Base-by-base conservation (phyloP, 164 flowering plant species). In the Pachysandra terminalis region DNA sequence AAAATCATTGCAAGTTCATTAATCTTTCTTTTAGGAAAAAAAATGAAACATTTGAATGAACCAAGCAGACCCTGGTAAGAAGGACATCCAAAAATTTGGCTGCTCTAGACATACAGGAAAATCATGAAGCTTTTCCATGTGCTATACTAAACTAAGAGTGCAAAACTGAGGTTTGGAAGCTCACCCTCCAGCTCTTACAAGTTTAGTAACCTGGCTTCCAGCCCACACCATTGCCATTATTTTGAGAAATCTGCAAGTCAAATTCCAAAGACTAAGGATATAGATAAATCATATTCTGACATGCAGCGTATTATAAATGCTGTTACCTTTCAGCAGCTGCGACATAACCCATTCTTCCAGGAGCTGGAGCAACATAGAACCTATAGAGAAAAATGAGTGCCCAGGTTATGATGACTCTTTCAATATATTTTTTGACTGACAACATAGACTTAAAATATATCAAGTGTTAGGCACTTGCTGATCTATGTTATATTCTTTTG, bases 221-320 rank as follows among this genome's bases (percentile, higher is more conserved):
- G 96, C 91, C 98, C 96, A 92, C 21, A 90, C 94, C 90, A 84
- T 85, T 51, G 96, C 94, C 91, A 88, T 81, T 66, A 90, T 66
- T 79, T 92, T 90, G 63, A 92, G 62, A 81, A 92, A 92, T 77
- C 97, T 91, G 86, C 73, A 81, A 62, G 67, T 40, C n/a, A 63
- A 21, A 54, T 19, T 12, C 24, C 35, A 40, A 65, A 0, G 24
- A 32, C 25, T 3, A 25, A 41, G 58, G 2, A 22, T 15, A 17
- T 28, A 13, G 24, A 16, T 48, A 24, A 32, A 56, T 53, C 41
- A 21, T 27, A 40, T 1, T 59, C 32, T 26, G 24, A 5, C n/a
- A 53, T 35, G 37, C 21, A 12, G 9, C 17, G 26, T 32, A 48
- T 32, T 32, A 41, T 3, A 19, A 0, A 68, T 9, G 16, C 10